Conservation (phyloP, 2,329 filamentous ascomycete genomes). For the Trichoderma citrinoviride region DNA sequence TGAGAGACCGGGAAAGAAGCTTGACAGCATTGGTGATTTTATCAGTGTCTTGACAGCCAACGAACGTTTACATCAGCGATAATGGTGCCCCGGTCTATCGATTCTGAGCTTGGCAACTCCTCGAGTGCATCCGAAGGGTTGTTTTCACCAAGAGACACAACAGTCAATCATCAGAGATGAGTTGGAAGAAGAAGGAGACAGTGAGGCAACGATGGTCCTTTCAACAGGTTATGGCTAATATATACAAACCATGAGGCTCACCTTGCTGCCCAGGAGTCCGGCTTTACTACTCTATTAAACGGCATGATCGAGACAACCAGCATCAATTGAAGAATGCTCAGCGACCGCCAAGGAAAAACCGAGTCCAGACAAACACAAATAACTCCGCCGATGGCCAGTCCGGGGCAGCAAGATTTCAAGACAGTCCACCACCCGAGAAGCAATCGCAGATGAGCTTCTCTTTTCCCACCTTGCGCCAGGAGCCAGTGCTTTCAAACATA, state of each 20-base stretch:
- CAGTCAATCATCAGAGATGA: not conserved
- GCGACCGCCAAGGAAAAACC: conserved; percentile 26
- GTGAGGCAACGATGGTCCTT: conserved; percentile 16
- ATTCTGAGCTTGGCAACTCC: not conserved
- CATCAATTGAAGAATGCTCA: conserved; percentile 22
- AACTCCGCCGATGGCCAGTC: conserved; percentile 33
- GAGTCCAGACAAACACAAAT: conserved; percentile 33
- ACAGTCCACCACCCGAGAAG: conserved; percentile 22
- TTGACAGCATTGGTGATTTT: too few relatives aligned
- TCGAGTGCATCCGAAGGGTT: not conserved
- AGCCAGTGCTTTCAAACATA: conserved; percentile 30
- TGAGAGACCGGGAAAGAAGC: too few relatives aligned
- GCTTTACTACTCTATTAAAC: conserved; percentile 34
- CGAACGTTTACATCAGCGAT: too few relatives aligned
- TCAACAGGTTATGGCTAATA: conserved; percentile 40
- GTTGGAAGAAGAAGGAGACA: not conserved
- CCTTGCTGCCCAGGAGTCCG: conserved; percentile 52
- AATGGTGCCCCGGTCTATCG: not conserved
- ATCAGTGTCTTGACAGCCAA: too few relatives aligned
- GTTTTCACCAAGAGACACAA: not conserved
- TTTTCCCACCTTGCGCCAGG: conserved; percentile 35
- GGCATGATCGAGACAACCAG: conserved; percentile 24
- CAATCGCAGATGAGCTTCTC: conserved; percentile 27
- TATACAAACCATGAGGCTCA: conserved; percentile 54
- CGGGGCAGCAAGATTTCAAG: conserved; percentile 37